Evolutionary conservation across 1,284 basidiomycete species (phyloP).

Genomic region (Boletellus deceptivus): DNA sequence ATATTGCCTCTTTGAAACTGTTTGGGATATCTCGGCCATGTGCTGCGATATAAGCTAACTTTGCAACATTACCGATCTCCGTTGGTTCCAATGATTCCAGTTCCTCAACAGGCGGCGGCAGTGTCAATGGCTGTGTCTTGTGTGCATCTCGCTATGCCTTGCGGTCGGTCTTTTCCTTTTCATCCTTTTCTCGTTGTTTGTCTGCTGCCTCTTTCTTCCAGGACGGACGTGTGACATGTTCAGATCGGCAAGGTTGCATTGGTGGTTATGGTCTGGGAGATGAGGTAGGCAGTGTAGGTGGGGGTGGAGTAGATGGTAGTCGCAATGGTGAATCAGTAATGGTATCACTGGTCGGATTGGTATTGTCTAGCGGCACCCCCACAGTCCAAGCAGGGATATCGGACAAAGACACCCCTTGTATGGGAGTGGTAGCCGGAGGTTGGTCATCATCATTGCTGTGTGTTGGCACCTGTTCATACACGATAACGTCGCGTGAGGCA

Average conservation of each 20-base stretch:
- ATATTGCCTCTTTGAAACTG: background rate
- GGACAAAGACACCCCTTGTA: background rate
- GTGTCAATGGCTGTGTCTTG: background rate
- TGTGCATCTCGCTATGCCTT: background rate
- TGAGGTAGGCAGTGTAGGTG: too few relatives aligned
- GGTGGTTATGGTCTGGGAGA: too few relatives aligned
- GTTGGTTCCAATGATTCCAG: background rate
- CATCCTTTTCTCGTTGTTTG: background rate
- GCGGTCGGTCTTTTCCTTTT: background rate
- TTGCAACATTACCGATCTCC: background rate
- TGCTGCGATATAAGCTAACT: background rate
- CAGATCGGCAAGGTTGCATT: background rate
- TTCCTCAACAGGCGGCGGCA: background rate
- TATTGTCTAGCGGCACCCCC: background rate
- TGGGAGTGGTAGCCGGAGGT: too few relatives aligned
- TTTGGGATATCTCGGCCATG: background rate
- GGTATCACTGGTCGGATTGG: background rate
- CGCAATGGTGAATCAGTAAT: background rate
- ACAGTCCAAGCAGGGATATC: background rate
- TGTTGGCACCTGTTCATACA: background rate
- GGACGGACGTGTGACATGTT: background rate
- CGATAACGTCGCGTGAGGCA: background rate
- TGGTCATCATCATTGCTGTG: background rate
- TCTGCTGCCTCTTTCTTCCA: conserved; percentile 1
- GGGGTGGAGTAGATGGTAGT: background rate